Base-by-base conservation (phyloP, 2,329 filamentous ascomycete species). In the Penicillium palitans region DNA sequence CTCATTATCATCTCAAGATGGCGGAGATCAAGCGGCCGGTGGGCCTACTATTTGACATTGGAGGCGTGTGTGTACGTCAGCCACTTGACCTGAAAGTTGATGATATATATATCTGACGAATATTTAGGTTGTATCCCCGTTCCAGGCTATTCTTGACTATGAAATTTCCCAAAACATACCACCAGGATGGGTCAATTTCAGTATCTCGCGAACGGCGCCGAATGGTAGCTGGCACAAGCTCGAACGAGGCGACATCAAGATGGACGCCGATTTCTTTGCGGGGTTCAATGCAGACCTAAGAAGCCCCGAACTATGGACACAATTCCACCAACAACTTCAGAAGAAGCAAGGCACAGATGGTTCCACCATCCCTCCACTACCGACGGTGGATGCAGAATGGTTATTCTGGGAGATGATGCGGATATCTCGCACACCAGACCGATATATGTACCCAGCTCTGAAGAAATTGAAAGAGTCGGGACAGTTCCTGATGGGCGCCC, bases 381-480 rank as follows among this genome's bases (percentile, higher is more conserved):
- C 93, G 0, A 74, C 80, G 2, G 82, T 98, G 46, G 88, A 98
- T 69, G 90, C 85, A 15, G 87, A 91, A 71, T 86, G 79, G 76
- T 80, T 99, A 29, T 97, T 96, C 79, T 90, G 90, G 83, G 84
- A 89, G 68, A 98, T 98, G 93, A 97, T 98, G 91, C 77, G 81
- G 5, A 77, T 83, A 13, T 87, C 90, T 12, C 81, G 85, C 6
- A 76, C 78, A 1, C 87, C 90, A 0, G 93, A 99, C 72, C 91
- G 91, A 4, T 90, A 89, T 81, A 95, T 98, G 88, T 91, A 85
- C 63, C 92, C 93, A 0, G 93, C 93, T 1, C 78, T 98, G 41
- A 78, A 86, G 68, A 85, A 82, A 39, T 79, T 99, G 58, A 83
- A 84, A 59, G 80, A 80, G 4, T 87, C 83, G 52, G 84, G 85